These are phyloP conservation scores for Aspergillus felis DNA, from an alignment of 2,329 filamentous ascomycete genomes.

Conservation along the genomic window DNA sequence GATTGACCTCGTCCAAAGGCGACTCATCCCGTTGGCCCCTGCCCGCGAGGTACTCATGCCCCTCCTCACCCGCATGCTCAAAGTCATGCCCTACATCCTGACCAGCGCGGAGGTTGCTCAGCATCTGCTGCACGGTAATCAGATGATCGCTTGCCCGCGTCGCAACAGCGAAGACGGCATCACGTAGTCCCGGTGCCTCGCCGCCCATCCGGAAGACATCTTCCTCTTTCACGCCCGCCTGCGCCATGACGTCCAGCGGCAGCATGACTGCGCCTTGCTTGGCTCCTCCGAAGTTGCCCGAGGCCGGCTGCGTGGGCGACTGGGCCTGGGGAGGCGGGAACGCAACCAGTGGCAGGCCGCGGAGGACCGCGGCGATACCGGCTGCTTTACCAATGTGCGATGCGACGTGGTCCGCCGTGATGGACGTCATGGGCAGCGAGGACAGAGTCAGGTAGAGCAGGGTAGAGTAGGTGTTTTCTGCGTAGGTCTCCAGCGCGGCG, in stretches of 20 bases:
- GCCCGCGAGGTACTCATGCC: constrained; percentile 48
- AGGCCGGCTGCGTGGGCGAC: constrained; percentile 48
- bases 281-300: constrained; percentile 34
- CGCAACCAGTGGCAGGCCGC: constrained; percentile 83
- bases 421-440: constrained; percentile 70
- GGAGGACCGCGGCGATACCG: constrained; percentile 80
- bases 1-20: constrained; percentile 53
- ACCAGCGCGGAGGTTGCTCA: constrained; percentile 72
- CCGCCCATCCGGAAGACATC: constrained; percentile 80
- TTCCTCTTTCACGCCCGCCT: constrained; percentile 76
- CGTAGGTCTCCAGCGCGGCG: constrained; percentile 75
- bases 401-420: constrained; percentile 87
- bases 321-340: constrained; percentile 63
- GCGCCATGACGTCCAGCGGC: constrained; percentile 85
- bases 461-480: constrained; percentile 91
- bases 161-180: constrained; percentile 87
- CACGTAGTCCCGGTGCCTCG: constrained; percentile 73
- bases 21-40: constrained; percentile 17
- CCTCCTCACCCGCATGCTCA: constrained; percentile 77
- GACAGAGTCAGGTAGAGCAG: constrained; percentile 85
- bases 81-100: constrained; percentile 78
- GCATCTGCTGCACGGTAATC: constrained; percentile 89
- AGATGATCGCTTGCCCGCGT: constrained; percentile 94
- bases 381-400: constrained; percentile 93
- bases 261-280: constrained; percentile 68